These are phyloP conservation scores for Nannizzia gypsea DNA, from an alignment of 2,329 filamentous ascomycete species.

Conservation along the genomic window DNA sequence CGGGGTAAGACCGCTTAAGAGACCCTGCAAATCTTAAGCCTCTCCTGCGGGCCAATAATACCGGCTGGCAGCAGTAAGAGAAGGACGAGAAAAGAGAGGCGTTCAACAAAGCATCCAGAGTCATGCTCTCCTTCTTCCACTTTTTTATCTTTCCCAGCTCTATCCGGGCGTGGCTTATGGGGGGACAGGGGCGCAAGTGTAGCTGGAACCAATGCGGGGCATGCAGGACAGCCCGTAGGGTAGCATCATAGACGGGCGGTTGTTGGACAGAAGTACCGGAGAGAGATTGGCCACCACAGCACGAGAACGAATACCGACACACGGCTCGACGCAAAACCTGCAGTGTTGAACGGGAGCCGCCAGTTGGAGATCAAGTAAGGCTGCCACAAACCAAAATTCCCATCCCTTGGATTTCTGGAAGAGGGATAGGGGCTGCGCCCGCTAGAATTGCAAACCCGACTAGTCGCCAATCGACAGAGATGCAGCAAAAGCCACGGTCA, in stretches of 20 bases:
- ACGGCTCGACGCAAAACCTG: background rate
- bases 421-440: background rate
- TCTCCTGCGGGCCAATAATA: background rate
- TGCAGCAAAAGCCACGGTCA: background rate
- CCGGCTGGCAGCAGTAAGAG: background rate
- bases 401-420: conserved; percentile 1
- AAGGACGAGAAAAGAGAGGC: background rate
- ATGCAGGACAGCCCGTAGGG: background rate
- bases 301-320: background rate
- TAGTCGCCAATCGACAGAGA: background rate
- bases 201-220: conserved; percentile 6
- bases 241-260: background rate
- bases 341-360: background rate
- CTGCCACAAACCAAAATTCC: conserved; percentile 1
- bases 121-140: background rate
- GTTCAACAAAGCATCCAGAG: background rate
- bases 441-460: conserved; percentile 5
- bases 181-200: background rate
- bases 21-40: conserved; percentile 3
- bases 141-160: background rate
- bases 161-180: conserved; percentile 5
- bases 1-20: background rate
- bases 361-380: conserved; percentile 2
- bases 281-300: background rate
- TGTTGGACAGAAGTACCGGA: background rate